Percentiles rank a stretch among this genome's conserved stretches.
These are phyloP conservation scores for Aquilaria yunnanensis DNA, from an alignment of 345 rosid genomes.

Conservation along the genomic window DNA sequence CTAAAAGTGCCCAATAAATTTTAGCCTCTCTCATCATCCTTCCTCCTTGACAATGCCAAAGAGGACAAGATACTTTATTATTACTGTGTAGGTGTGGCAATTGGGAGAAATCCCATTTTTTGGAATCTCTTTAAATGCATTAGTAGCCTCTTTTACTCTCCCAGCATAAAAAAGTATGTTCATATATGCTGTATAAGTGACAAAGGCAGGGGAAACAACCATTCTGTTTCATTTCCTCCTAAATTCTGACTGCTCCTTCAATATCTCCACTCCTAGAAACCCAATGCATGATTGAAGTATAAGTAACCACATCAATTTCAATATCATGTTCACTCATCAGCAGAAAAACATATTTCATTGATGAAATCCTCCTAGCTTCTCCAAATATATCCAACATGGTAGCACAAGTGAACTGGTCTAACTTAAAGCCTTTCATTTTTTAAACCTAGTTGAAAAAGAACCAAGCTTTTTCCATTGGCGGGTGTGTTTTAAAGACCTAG, in stretches of 20 bases:
- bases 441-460: conserved; percentile 81
- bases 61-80: conserved; percentile 62
- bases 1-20: no score
- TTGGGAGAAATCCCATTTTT: conserved; percentile 50
- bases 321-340: conserved; percentile 62
- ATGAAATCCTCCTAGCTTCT: conserved; percentile 70
- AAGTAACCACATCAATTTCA: conserved; percentile 59
- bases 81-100: conserved; percentile 75
- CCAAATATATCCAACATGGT: conserved; percentile 95
- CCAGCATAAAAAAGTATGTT: conserved; percentile 58
- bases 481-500: conserved; percentile 73
- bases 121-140: conserved; percentile 70
- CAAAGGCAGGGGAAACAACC: conserved; percentile 52
- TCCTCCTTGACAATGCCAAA: no score
- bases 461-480: conserved; percentile 95
- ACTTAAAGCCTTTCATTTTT: conserved; percentile 49
- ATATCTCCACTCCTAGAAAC: conserved; percentile 57
- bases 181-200: conserved; percentile 79
- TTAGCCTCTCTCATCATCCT: no score
- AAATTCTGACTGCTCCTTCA: conserved; percentile 52
- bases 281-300: conserved; percentile 83
- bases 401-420: conserved; percentile 82
- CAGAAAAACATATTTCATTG: conserved; percentile 52
- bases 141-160: conserved; percentile 58
- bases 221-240: conserved; percentile 64